A percentile compares a stretch with the other conserved stretches of the same genome.
These are phyloP conservation scores for Pythium insidiosum DNA, from an alignment of 352 stramenopile species.

Conservation along the genomic window DNA sequence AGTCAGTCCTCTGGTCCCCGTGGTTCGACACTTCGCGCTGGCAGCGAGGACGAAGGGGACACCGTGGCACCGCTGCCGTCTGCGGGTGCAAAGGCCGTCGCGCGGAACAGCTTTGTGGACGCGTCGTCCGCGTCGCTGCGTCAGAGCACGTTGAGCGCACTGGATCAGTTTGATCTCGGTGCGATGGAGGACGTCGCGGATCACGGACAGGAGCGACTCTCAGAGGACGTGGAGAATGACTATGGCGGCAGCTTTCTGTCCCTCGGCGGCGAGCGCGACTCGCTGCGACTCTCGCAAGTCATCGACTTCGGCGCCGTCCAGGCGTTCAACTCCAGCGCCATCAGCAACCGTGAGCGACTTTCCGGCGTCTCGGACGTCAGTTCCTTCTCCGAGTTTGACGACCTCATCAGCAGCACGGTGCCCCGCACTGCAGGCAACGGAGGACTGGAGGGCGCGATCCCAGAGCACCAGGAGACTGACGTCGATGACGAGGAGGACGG, in stretches of 20 bases:
- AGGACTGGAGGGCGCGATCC: constrained; percentile 7
- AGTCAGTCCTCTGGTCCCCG: too few species aligned
- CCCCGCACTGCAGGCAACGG: not conserved
- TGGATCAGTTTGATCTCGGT: constrained; percentile 72
- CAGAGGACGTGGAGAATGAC: constrained; percentile 52
- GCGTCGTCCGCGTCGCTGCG: too few species aligned
- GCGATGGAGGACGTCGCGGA: constrained; percentile 20
- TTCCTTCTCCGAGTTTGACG: constrained; percentile 38
- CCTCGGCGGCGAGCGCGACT: constrained; percentile 52
- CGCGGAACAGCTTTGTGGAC: constrained; percentile 18
- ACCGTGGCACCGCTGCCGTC: too few species aligned
- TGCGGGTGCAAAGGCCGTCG: too few species aligned
- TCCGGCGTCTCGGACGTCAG: constrained; percentile 51
- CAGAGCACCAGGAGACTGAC: constrained; percentile 36
- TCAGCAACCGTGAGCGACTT: constrained; percentile 21
- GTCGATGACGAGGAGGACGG: constrained; percentile 70
- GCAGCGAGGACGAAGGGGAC: too few species aligned
- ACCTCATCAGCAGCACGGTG: constrained; percentile 4
- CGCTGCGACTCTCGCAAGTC: constrained; percentile 67
- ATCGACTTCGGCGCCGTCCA: constrained; percentile 64
- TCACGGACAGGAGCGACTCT: constrained; percentile 38
- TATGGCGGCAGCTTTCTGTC: constrained; percentile 30
- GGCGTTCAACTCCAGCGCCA: constrained; percentile 22
- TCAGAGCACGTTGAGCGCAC: too few species aligned
- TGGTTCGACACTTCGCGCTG: too few species aligned